phyloP scores from a whole-genome alignment of 2,329 filamentous ascomycete genomes.

The Cladosporium sp. region DNA sequence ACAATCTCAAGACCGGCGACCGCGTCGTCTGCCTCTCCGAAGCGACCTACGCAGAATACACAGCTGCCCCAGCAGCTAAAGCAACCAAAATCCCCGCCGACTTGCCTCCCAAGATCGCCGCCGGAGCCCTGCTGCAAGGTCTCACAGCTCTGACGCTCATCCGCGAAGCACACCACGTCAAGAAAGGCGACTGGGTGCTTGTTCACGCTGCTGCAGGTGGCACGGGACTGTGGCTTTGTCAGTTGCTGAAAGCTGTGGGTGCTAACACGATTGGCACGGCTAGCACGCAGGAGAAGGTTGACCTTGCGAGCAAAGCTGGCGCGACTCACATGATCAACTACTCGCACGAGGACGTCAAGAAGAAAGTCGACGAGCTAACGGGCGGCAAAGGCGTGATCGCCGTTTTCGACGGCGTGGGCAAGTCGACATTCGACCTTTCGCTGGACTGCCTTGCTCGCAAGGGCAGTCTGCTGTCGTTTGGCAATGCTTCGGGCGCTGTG shows the following conservation, averaged over 20 bases:
- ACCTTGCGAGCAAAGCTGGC: constrained; percentile 64
- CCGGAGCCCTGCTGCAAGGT: constrained; percentile 72
- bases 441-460: constrained; percentile 71
- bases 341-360: constrained; percentile 52
- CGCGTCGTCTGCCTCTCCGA: constrained; percentile 65
- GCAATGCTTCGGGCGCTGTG: constrained; percentile 76
- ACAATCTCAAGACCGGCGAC: constrained; percentile 60
- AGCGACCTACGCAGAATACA: constrained; percentile 58
- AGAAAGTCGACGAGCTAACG: constrained; percentile 64
- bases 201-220: constrained; percentile 85
- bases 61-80: constrained; percentile 49
- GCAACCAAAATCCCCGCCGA: constrained; percentile 61
- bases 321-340: constrained; percentile 72
- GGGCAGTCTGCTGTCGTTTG: constrained; percentile 73
- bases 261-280: constrained; percentile 78
- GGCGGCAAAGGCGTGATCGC: constrained; percentile 67
- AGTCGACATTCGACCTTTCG: constrained; percentile 75
- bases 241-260: constrained; percentile 68
- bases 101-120: constrained; percentile 58
- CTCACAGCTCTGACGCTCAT: constrained; percentile 77
- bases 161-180: constrained; percentile 66
- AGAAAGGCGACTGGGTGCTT: constrained; percentile 74
- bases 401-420: constrained; percentile 83
- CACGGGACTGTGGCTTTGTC: constrained; percentile 69
- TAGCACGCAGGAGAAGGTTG: constrained; percentile 66